phyloP scores from a whole-genome alignment of 2,329 filamentous ascomycete species.

The Monosporascus ibericus region DNA sequence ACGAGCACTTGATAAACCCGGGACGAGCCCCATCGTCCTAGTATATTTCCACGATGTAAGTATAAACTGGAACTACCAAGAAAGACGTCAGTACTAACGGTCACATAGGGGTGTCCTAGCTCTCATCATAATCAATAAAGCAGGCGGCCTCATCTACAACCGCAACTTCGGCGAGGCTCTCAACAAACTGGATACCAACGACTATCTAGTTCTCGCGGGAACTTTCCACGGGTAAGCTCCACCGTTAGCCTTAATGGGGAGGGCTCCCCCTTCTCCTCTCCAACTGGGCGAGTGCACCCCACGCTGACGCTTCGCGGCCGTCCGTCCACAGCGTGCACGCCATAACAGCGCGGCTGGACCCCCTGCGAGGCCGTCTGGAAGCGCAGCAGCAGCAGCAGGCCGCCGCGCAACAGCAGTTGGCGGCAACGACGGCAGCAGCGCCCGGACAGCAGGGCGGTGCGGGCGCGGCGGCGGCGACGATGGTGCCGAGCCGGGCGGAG shows the following conservation, averaged over 20 bases:
- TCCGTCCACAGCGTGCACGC: constrained; percentile 52
- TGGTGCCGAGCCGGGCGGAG: constrained; percentile 47
- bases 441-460: background rate
- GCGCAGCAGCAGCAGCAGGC: constrained; percentile 14
- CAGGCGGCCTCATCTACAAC: constrained; percentile 92
- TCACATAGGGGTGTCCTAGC: constrained; percentile 78
- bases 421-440: constrained; percentile 10
- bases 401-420: constrained; percentile 22
- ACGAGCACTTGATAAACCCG: background rate
- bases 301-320: constrained; percentile 8
- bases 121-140: constrained; percentile 98
- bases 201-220: constrained; percentile 92
- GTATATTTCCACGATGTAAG: background rate
- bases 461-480: background rate
- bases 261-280: constrained; percentile 8
- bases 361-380: constrained; percentile 30
- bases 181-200: constrained; percentile 86
- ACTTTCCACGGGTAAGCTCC: constrained; percentile 82
- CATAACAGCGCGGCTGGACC: constrained; percentile 59
- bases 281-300: constrained; percentile 2
- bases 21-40: background rate
- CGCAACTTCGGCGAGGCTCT: constrained; percentile 84
- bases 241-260: background rate
- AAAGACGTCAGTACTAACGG: constrained; percentile 3
- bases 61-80: background rate